Evolutionary conservation across 1,284 basidiomycete genomes (phyloP).

Genomic region (Papiliotrema flavescens): DNA sequence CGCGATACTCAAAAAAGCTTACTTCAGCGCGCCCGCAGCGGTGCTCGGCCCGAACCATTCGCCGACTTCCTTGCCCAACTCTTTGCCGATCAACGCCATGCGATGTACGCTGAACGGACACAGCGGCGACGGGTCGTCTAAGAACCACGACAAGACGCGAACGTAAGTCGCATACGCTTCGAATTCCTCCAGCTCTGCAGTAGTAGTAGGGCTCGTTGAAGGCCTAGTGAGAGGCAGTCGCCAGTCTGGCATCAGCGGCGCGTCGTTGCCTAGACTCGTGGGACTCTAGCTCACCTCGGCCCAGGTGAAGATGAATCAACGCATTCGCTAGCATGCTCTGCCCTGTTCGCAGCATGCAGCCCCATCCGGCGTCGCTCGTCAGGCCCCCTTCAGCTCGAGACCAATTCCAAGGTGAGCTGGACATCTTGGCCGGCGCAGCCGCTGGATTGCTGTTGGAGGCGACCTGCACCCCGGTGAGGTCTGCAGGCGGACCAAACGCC

Average conservation of each 20-base stretch:
- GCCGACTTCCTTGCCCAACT: constrained; percentile 90
- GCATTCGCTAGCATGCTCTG: constrained; percentile 90
- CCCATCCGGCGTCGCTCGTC: constrained; percentile 95
- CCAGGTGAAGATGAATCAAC: constrained; percentile 75
- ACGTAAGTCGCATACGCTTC: constrained; percentile 61
- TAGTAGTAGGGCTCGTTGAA: constrained; percentile 10
- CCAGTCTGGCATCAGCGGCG: constrained; percentile 61
- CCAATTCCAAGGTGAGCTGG: constrained; percentile 37
- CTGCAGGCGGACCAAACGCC: constrained; percentile 54
- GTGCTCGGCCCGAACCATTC: constrained; percentile 98
- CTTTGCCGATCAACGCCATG: constrained; percentile 91
- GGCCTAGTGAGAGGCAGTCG: constrained; percentile 53
- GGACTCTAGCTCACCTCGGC: constrained; percentile 62
- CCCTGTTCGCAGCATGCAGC: constrained; percentile 94
- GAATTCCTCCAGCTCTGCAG: constrained; percentile 24
- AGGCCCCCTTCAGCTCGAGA: constrained; percentile 63
- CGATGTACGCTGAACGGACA: constrained; percentile 94
- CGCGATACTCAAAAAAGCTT: constrained; percentile 26
- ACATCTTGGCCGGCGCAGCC: constrained; percentile 7
- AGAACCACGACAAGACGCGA: constrained; percentile 87
- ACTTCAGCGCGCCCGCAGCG: constrained; percentile 92
- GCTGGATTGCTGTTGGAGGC: background rate
- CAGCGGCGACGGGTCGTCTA: constrained; percentile 83
- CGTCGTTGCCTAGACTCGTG: background rate
- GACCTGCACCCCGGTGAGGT: constrained; percentile 25